Conservation (phyloP, 306 rosid genomes). For the Vicia sativa region DNA sequence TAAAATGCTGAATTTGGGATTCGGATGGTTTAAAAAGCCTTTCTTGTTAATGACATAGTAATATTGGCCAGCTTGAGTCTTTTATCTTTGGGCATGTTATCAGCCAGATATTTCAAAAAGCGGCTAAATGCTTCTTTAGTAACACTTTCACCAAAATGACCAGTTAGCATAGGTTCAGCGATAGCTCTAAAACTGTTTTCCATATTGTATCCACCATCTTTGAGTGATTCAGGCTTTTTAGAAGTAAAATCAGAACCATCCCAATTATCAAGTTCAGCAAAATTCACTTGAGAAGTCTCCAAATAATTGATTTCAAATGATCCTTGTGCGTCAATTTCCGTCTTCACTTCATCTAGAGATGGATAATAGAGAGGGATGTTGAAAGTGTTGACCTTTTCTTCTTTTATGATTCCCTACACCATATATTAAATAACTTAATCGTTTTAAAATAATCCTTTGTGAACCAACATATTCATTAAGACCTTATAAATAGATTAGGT, state of each 20-base stretch:
- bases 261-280: background rate
- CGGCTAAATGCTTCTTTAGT: background rate
- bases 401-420: constrained; percentile 34
- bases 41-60: background rate
- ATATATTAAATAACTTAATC: no score
- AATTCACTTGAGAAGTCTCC: constrained; percentile 26
- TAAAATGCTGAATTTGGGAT: no score
- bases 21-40: no score
- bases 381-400: constrained; percentile 42
- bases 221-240: background rate
- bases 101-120: background rate
- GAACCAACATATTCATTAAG: no score
- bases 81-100: background rate
- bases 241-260: no score
- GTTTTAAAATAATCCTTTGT: no score
- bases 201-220: constrained; percentile 27
- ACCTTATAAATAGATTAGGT: no score
- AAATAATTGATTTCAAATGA: constrained; percentile 33
- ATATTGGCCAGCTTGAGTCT: background rate
- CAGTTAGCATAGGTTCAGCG: background rate
- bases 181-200: constrained; percentile 44
- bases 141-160: background rate
- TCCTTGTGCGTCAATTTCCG: constrained; percentile 40
- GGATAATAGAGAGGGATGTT: constrained; percentile 54
- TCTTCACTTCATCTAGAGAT: constrained; percentile 42